Conservation (phyloP, 2,329 filamentous ascomycete species). For the Beauveria brongniartii region DNA sequence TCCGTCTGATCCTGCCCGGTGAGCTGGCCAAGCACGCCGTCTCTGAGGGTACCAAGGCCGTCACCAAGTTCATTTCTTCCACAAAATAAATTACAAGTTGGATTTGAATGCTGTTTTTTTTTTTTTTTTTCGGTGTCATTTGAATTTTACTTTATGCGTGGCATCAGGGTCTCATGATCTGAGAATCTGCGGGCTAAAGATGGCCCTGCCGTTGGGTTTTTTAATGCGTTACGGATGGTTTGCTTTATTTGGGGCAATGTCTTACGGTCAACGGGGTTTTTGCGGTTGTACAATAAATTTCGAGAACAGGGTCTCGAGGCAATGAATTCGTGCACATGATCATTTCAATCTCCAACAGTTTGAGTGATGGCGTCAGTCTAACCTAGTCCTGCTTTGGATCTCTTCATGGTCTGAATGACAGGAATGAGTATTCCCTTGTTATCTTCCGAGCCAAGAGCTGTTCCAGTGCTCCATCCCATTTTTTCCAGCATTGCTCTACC, state of each 20-base stretch:
- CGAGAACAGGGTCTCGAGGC: conserved; percentile 53
- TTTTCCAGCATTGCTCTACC: conserved; percentile 86
- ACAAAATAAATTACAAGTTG: conserved; percentile 74
- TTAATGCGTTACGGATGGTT: conserved; percentile 71
- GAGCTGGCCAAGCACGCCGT: conserved; percentile 99
- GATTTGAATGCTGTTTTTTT: conserved; percentile 35
- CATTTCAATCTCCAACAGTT: conserved; percentile 20
- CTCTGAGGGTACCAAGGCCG: conserved; percentile 98
- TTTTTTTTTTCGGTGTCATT: conserved; percentile 42
- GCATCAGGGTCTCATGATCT: conserved; percentile 52
- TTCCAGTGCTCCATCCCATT: conserved; percentile 93
- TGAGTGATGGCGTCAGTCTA: conserved; percentile 20
- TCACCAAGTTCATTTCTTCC: conserved; percentile 99
- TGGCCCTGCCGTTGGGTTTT: conserved; percentile 37
- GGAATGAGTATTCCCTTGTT: conserved; percentile 87
- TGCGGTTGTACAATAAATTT: conserved; percentile 65
- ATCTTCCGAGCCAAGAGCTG: conserved; percentile 68
- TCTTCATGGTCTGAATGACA: conserved; percentile 81
- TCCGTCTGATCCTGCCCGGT: conserved; percentile 94
- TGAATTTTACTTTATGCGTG: conserved; percentile 33
- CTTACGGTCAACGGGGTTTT: conserved; percentile 62
- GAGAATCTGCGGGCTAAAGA: conserved; percentile 37
- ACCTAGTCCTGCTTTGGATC: conserved; percentile 76
- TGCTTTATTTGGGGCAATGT: conserved; percentile 60
- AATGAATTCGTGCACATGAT: conserved; percentile 57